Evolutionary conservation across 345 rosid genomes (phyloP), one percentile per base, ranked within the genome.

Genomic region (Corchorus capsularis): DNA sequence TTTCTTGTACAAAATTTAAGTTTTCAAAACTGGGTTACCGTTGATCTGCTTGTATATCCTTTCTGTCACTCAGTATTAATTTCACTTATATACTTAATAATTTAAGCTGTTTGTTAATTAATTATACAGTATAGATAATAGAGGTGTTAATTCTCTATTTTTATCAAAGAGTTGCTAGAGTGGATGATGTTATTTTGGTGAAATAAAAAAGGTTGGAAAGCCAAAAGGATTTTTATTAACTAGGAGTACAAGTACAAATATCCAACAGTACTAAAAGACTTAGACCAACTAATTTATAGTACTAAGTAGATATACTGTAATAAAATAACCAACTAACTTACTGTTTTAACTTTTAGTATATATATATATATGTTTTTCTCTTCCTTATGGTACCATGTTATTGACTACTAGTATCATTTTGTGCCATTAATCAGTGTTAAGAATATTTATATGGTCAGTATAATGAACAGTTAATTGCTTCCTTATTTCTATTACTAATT

Each of bases 41-140:
- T 41, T 46, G 75, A 73, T 70, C 80, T 69, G n/a, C 72, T 17
- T 41, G 34, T 15, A 50, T 76, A 20, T 72, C 72, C n/a, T 16
- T 53, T 64, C 16, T 69, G 2, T 5, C 2, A 35, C 10, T 66
- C 27, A 65, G n/a, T 43, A 41, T 65, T 43, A 35, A 16, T 52
- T 13, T 13, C 6, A 6, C 6, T 35, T 35, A 3, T 32, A 34
- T 39, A 39, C 43, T 63, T 14, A 6, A 63, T 63, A 63, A 11
- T 35, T 14, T 60, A 27, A 19, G n/a, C 27, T 27, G 27, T 27
- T 27, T 27, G 27, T 16, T 56, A n/a, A 19, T 17, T 55, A 11
- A 50, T 11, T 13, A 63, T 62, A 20, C 64, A 60, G 3, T 10
- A 32, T 32, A n/a, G n/a, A n/a, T n/a, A n/a, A n/a, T n/a, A 12